These are phyloP conservation scores for Leucocoprinus leucothites DNA, from an alignment of 768 basidiomycete species.

Conservation along the genomic window DNA sequence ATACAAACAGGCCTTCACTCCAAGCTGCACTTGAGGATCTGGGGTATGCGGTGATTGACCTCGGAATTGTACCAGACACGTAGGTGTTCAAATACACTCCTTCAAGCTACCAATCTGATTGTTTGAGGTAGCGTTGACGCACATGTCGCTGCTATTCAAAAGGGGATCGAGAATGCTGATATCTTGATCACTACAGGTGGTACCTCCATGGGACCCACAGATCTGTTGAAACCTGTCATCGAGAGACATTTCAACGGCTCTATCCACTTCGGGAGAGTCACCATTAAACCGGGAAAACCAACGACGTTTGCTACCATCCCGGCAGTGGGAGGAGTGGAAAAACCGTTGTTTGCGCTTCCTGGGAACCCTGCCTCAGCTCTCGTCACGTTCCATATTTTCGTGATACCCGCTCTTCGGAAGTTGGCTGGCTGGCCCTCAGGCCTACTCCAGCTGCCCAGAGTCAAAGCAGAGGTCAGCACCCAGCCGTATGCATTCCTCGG, in stretches of 20 bases:
- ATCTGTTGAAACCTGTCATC: slow-evolving; percentile 85
- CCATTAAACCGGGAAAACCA: slow-evolving; percentile 83
- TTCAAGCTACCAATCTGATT: neutral
- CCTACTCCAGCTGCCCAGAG: slow-evolving; percentile 54
- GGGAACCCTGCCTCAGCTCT: slow-evolving; percentile 89
- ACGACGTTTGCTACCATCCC: slow-evolving; percentile 87
- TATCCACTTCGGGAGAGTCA: slow-evolving; percentile 84
- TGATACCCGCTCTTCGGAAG: slow-evolving; percentile 72
- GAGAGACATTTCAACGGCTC: slow-evolving; percentile 74
- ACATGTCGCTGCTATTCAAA: slow-evolving; percentile 54
- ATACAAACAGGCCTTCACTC: slow-evolving; percentile 84
- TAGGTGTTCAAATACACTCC: slow-evolving; percentile 29
- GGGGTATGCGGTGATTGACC: slow-evolving; percentile 75
- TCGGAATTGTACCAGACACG: slow-evolving; percentile 79
- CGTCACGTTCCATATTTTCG: slow-evolving; percentile 83
- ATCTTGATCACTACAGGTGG: slow-evolving; percentile 84
- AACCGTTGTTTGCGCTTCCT: slow-evolving; percentile 80
- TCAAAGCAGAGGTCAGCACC: slow-evolving; percentile 57
- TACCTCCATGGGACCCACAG: slow-evolving; percentile 88
- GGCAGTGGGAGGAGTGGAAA: slow-evolving; percentile 31
- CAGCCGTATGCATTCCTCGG: neutral
- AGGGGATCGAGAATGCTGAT: slow-evolving; percentile 63
- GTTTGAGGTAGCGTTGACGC: slow-evolving; percentile 41
- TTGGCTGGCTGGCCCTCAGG: slow-evolving; percentile 65
- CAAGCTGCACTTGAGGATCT: slow-evolving; percentile 64